Evolutionary conservation across 176 grass and related monocot species (phyloP), one percentile per base, ranked within the genome.

Genomic region (Elymus sibiricus): DNA sequence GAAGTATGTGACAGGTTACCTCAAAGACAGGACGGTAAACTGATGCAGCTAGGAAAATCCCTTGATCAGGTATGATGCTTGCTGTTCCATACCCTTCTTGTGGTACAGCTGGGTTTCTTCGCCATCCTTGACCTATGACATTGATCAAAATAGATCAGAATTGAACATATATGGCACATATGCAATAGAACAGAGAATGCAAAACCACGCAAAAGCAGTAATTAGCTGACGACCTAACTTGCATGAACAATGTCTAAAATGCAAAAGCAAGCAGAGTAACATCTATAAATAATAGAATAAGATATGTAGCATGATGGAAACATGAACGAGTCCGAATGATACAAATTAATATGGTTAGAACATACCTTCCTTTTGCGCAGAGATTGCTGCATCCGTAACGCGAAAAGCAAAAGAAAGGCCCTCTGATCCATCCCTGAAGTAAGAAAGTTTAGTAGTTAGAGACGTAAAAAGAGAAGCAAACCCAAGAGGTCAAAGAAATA

Each of bases 391-490:
- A 92, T 98, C 94, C 56, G 90, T 98, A 86, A 98, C 90, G 61
- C 97, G 97, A 78, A 98, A 98, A 86, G 97, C 97, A 40, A 98
- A 98, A 56, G 97, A 98, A 92, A 98, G 92, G 47, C 97, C 92
- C 82, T 98, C 97, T 35, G 93, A 98, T 94, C 97, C 97, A 96
- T 98, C 92, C 83, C 97, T 98, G 82, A 69, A 79, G 79, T 35
- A 32, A 82, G 60, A 76, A 76, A 21, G 76, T 77, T 85, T 56
- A 58, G 38, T 82, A 73, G 55, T 31, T 43, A 42, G 69, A 81
- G 39, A 71, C 63, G 34, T 53, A 75, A 75, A 74, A 78, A 63
- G 34, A 79, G 28, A 35, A 60, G 22, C 15, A 80, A 67, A 80
- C 26, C 9, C 5, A 64, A 35, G 12, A 79, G 26, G 55, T 7